These are phyloP conservation scores for Hypoxylon rickii DNA, from an alignment of 495 filamentous ascomycete genomes.

Conservation along the genomic window DNA sequence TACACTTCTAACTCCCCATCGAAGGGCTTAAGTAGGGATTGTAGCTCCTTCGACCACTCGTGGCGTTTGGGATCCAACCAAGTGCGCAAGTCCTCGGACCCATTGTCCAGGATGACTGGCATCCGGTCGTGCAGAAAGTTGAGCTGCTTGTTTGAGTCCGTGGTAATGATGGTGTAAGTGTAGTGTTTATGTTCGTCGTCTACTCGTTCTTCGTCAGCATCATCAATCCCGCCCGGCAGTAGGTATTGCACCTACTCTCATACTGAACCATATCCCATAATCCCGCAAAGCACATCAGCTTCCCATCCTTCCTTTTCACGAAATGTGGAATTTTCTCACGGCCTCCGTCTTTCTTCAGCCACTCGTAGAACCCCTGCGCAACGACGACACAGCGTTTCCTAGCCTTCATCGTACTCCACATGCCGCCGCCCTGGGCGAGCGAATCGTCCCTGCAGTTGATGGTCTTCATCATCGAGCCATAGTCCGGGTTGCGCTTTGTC, in stretches of 20 bases:
- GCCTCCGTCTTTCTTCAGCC: slow-evolving; percentile 78
- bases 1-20: slow-evolving; percentile 82
- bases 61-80: slow-evolving; percentile 79
- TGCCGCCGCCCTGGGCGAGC: slow-evolving; percentile 70
- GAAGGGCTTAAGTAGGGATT: slow-evolving; percentile 75
- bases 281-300: slow-evolving; percentile 87
- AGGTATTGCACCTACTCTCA: slow-evolving; percentile 58
- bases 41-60: slow-evolving; percentile 79
- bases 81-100: slow-evolving; percentile 66
- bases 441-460: slow-evolving; percentile 97
- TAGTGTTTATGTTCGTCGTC: slow-evolving; percentile 66
- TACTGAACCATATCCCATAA: slow-evolving; percentile 88
- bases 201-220: slow-evolving; percentile 33
- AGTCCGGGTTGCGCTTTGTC: slow-evolving; percentile 82
- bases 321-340: slow-evolving; percentile 85
- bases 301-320: slow-evolving; percentile 77
- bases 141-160: slow-evolving; percentile 75
- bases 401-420: slow-evolving; percentile 92
- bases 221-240: not conserved
- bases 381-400: slow-evolving; percentile 85
- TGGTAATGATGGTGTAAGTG: slow-evolving; percentile 92
- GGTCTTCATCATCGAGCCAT: slow-evolving; percentile 75
- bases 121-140: slow-evolving; percentile 90
- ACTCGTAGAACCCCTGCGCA: slow-evolving; percentile 95
- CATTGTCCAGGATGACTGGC: slow-evolving; percentile 88